Conservation (phyloP, 768 basidiomycete genomes). For the Fistulinella prunicolor region DNA sequence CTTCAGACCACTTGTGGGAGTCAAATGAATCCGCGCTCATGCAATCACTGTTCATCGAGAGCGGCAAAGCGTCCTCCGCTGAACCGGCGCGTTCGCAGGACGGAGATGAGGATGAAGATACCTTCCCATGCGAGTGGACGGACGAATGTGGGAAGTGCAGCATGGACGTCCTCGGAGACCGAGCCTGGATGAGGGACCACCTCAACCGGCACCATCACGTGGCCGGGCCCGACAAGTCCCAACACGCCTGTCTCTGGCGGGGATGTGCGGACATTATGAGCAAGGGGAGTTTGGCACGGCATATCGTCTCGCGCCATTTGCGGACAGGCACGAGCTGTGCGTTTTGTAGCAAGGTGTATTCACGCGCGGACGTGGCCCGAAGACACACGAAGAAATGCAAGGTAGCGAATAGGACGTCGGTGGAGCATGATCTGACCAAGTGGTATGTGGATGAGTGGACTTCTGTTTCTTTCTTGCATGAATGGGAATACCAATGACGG, state of each 20-base stretch:
- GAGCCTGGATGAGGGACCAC: conserved; percentile 25
- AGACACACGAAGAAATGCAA: conserved; percentile 29
- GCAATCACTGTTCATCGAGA: background rate
- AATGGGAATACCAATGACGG: background rate
- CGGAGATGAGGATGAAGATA: conserved; percentile 8
- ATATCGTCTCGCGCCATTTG: conserved; percentile 24
- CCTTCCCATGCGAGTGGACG: conserved; percentile 21
- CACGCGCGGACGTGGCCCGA: conserved; percentile 23
- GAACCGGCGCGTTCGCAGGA: background rate
- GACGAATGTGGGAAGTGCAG: conserved; percentile 19
- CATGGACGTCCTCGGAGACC: conserved; percentile 16
- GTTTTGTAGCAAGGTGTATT: conserved; percentile 26
- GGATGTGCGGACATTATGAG: conserved; percentile 25
- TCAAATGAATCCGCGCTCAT: background rate
- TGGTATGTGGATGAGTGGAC: too few relatives aligned
- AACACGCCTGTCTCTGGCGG: conserved; percentile 19
- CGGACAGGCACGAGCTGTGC: conserved; percentile 18
- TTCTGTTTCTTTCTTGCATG: too few relatives aligned
- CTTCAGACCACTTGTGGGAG: background rate
- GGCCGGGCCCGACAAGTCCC: conserved; percentile 17
- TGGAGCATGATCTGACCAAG: background rate
- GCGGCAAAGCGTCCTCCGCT: background rate
- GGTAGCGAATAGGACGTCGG: conserved; percentile 13
- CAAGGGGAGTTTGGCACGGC: conserved; percentile 26
- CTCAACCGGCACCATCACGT: conserved; percentile 18